phyloP scores from a whole-genome alignment of 83 land plant species.

The Picea abies region DNA sequence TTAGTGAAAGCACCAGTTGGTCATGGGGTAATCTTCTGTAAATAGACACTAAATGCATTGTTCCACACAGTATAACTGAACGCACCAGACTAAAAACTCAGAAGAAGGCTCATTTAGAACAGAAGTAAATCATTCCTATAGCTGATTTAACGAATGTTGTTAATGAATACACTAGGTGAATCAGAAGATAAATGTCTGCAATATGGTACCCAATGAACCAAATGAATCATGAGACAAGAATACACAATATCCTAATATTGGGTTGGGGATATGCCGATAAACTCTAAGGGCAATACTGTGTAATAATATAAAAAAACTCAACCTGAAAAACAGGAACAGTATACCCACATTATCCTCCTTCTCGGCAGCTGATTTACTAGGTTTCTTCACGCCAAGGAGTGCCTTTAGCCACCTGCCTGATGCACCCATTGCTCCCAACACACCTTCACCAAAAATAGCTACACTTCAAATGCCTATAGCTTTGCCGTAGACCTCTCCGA shows the following conservation, averaged over 20 bases:
- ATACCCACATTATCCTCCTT: slow-evolving; percentile 48
- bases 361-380: slow-evolving; percentile 20
- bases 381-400: slow-evolving; percentile 52
- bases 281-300: neutral
- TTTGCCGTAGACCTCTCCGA: neutral
- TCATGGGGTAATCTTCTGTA: no score
- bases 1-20: no score
- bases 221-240: slow-evolving; percentile 1
- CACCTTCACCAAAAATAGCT: neutral
- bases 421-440: slow-evolving; percentile 43
- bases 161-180: no score
- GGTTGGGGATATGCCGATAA: neutral
- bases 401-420: slow-evolving; percentile 68
- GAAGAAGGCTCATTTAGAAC: no score
- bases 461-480: neutral
- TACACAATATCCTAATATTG: neutral
- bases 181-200: slow-evolving; percentile 2
- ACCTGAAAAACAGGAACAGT: neutral
- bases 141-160: no score
- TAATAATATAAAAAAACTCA: neutral
- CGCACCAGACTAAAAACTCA: no score
- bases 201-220: neutral
- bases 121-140: no score
- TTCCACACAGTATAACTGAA: no score
- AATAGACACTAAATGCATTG: no score